Evolutionary conservation across 2,329 filamentous ascomycete species (phyloP), one percentile per base, ranked within the genome.

Genomic region (Xylariaceae sp.): DNA sequence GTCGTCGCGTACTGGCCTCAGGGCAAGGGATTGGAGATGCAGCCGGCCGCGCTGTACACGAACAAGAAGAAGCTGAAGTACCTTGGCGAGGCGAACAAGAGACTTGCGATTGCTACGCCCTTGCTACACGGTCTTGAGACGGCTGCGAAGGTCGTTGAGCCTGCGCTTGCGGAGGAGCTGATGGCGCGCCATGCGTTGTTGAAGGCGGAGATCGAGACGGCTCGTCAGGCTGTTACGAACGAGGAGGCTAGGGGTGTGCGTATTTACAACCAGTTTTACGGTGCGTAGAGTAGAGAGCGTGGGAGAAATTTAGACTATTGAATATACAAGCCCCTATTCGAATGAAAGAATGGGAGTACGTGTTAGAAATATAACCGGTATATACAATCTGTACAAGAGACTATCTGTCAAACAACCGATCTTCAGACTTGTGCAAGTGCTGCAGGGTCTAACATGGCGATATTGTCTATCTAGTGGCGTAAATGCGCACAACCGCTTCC

Each of bases 91-190:
- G 64, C 67, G 55, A 74, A 72, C 69, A 72, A 72, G 59, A 77
- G 76, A 59, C 51, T 77, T 15, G 59, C 64, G 49, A 54, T 72
- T n/a, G 72, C 71, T 2, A 62, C 72, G 8, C 75, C 75, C 47
- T 67, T 78, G 34, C 65, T 78, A 53, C 71, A 75, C 67, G 82
- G 78, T 17, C 72, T 84, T 55, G 72, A 76, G 47, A 61, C 77
- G 61, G 78, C 81, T 11, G 69, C 74, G 48, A 69, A 78, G 62
- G 70, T 80, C 11, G 69, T 70, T 53, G 60, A 68, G n/a, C 66
- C 72, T 30, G 71, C 68, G 49, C 68, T 78, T 54, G 73, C 73
- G 3, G 66, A 57, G 35, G 64, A 74, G 69, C 68, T 84, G 52
- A 65, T 73, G 60, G 62, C 71, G n/a, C 73, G 80, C 17, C 71